Evolutionary conservation across 805 yeast genomes (phyloP).

Genomic region (Candida tallmaniae): DNA sequence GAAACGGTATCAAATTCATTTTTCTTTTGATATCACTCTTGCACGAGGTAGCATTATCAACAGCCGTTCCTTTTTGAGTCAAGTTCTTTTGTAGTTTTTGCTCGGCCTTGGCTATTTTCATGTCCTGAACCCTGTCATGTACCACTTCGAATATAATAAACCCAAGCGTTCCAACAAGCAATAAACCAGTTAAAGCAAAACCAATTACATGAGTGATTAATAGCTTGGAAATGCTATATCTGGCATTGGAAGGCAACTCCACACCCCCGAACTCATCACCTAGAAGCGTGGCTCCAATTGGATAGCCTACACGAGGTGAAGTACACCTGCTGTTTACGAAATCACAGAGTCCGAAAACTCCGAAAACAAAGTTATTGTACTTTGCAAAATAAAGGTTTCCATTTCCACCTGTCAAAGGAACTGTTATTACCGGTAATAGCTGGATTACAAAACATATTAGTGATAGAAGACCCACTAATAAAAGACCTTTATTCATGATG

Average conservation of each 20-base stretch:
- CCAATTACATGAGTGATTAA: conserved; percentile 39
- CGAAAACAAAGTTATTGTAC: conserved; percentile 31
- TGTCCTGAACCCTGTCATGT: conserved; percentile 2
- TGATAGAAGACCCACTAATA: conserved; percentile 24
- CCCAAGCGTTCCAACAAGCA: conserved; percentile 5
- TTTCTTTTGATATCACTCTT: conserved; percentile 3
- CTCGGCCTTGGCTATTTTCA: conserved; percentile 2
- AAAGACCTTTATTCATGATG: not conserved
- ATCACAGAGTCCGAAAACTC: conserved; percentile 43
- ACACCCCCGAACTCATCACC: conserved; percentile 16
- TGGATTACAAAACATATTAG: conserved; percentile 31
- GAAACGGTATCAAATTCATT: conserved; percentile 25
- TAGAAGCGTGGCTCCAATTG: conserved; percentile 7
- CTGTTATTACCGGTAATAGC: conserved; percentile 37
- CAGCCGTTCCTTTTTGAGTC: not conserved
- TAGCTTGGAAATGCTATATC: conserved; percentile 36
- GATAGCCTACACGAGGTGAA: conserved; percentile 34
- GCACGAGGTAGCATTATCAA: not conserved
- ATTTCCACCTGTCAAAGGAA: conserved; percentile 32
- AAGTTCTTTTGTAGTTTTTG: not conserved
- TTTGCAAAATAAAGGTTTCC: conserved; percentile 26
- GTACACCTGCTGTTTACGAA: conserved; percentile 24
- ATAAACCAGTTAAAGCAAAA: conserved; percentile 25
- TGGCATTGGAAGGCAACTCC: conserved; percentile 36
- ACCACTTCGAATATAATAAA: conserved; percentile 1